Base-by-base conservation (phyloP, 2,329 filamentous ascomycete genomes). In the Penicillium sclerotiorum region DNA sequence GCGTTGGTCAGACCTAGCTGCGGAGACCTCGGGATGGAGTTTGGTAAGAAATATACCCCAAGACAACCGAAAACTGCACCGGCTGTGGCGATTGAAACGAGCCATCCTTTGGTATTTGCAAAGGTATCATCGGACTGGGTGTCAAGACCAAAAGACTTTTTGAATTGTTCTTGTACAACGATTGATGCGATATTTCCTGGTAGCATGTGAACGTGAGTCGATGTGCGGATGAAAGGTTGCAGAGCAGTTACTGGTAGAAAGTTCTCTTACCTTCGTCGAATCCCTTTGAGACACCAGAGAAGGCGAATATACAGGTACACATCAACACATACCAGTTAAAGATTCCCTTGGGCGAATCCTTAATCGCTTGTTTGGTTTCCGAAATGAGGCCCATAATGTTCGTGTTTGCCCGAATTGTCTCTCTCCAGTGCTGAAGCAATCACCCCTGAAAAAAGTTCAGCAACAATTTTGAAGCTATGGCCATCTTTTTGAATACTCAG, bases 11-110 rank as follows among this genome's bases (percentile, higher is more conserved):
- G n/a, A n/a, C n/a, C n/a, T n/a, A 45, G 30, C 6, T 17, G 4
- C n/a, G n/a, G 4, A 13, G 11, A 17, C 13, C 9, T 25, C 8
- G 4, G 5, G 38, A n/a, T 28, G 13, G 12, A 7, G 7, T 28
- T 28, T 28, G 25, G 7, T 32, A 36, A 18, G 22, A 25, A 6
- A 48, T 47, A 32, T 44, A 58, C 58, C 13, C 52, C 53, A 18
- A 60, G 33, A 37, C 58, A 58, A 13, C 58, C 56, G 32, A 60
- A 51, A 8, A 58, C 50, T 17, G 56, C 47, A 15, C 58, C 58
- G 25, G 58, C 58, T 7, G 56, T 60, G 15, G 54, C 49, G 12
- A 60, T 60, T 3, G 58, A 55, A 9, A 57, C 58, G 27, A 60
- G 36, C 53, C 56, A 58, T 9, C 56, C 58, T 28, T 58, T 58